Conservation (phyloP, 139 green algal species). For the Yamagishiella unicocca region DNA sequence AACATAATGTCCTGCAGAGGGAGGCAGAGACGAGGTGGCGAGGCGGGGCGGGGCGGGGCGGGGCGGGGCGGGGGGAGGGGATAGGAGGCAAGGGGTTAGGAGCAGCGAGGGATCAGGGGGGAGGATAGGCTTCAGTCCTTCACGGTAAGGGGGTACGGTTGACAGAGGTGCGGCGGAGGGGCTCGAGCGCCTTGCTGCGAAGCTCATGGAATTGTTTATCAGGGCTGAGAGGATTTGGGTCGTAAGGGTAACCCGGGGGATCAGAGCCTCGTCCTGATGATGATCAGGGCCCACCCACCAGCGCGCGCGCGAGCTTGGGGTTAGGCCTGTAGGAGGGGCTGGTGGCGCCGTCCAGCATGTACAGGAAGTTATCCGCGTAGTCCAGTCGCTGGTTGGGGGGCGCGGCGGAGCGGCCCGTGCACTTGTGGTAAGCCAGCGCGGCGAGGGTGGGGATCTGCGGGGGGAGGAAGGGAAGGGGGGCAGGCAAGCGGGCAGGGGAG, state of each 20-base stretch:
- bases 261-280: no score
- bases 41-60: neutral
- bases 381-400: conserved; percentile 88
- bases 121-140: no score
- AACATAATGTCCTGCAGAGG: conserved; percentile 92
- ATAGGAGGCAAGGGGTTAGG: no score
- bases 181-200: no score
- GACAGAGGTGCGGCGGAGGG: no score
- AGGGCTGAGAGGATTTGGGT: no score
- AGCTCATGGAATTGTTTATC: no score
- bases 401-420: conserved; percentile 81
- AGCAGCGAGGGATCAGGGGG: no score
- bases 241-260: no score
- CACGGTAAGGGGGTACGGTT: no score
- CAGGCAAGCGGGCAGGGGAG: neutral
- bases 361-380: conserved; percentile 98
- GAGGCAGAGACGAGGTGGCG: neutral
- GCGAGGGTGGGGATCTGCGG: conserved; percentile 90
- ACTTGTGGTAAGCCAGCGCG: conserved; percentile 94
- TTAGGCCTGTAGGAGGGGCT: conserved; percentile 87
- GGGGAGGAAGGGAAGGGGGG: neutral
- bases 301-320: conserved; percentile 82
- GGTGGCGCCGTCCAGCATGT: conserved; percentile 94
- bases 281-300: conserved; percentile 68
- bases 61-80: no score